These are phyloP conservation scores for Trametes cinnabarina DNA, from an alignment of 768 basidiomycete genomes.

Conservation along the genomic window DNA sequence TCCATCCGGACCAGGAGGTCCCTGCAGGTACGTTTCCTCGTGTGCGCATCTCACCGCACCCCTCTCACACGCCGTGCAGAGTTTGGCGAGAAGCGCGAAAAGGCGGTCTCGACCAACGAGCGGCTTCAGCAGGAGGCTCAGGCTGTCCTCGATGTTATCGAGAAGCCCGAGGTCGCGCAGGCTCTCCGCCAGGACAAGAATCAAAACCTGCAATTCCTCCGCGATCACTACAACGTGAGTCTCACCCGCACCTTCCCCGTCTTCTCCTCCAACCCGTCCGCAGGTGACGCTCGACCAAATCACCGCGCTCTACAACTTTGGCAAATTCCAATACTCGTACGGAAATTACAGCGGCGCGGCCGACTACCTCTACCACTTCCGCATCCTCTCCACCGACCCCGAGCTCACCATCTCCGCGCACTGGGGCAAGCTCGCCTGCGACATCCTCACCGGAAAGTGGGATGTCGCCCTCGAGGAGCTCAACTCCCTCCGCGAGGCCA, in stretches of 20 bases:
- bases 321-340: slow-evolving; percentile 98
- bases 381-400: slow-evolving; percentile 89
- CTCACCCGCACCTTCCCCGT: neutral
- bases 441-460: slow-evolving; percentile 94
- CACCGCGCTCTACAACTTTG: slow-evolving; percentile 94
- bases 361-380: slow-evolving; percentile 98
- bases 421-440: slow-evolving; percentile 98
- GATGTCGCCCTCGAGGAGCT: slow-evolving; percentile 93
- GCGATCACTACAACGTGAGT: slow-evolving; percentile 67
- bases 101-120: slow-evolving; percentile 81
- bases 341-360: slow-evolving; percentile 96
- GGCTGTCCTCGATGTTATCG: slow-evolving; percentile 91
- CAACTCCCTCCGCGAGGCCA: slow-evolving; percentile 88
- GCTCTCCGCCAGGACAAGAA: slow-evolving; percentile 94
- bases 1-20: slow-evolving; percentile 68
- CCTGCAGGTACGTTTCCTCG: slow-evolving; percentile 54
- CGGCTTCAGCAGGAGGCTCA: slow-evolving; percentile 87
- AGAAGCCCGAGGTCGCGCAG: slow-evolving; percentile 94
- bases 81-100: slow-evolving; percentile 78
- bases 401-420: slow-evolving; percentile 95
- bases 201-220: slow-evolving; percentile 91
- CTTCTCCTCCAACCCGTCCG: neutral
- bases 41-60: neutral
- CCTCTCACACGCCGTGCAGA: slow-evolving; percentile 44
- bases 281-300: slow-evolving; percentile 96